Percentiles rank a stretch among this genome's conserved stretches.
Conservation (phyloP, 257 asterid species). For the Solanum sparsipilum region DNA sequence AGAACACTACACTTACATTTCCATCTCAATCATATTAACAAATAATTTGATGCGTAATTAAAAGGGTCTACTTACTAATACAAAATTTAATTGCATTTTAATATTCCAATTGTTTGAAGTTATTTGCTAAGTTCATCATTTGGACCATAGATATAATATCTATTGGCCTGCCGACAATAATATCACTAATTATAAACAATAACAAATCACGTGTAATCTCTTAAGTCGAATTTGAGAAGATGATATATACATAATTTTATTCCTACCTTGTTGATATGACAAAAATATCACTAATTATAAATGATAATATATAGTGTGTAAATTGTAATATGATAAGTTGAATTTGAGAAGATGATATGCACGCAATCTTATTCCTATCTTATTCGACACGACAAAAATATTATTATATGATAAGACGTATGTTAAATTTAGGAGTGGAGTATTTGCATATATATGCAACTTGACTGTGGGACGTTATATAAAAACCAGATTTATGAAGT, state of each 20-base stretch:
- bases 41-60: neutral
- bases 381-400: too few species aligned
- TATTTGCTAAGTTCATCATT: neutral
- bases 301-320: too few species aligned
- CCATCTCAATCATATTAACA: neutral
- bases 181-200: too few species aligned
- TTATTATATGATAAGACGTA: neutral
- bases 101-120: neutral
- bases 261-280: neutral
- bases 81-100: neutral
- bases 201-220: too few species aligned
- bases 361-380: neutral
- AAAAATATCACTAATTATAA: neutral
- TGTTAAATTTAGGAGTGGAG: neutral
- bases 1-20: neutral
- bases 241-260: neutral
- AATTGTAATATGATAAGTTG: neutral
- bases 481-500: neutral
- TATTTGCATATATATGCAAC: neutral
- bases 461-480: neutral
- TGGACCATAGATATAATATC: neutral
- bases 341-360: fast-evolving
- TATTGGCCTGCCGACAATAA: neutral
- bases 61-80: neutral
- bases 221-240: fast-evolving